Percentiles rank a stretch among this genome's conserved stretches.
Evolutionary conservation across 2,329 filamentous ascomycete species (phyloP).

Genomic region (Fusarium sp.): DNA sequence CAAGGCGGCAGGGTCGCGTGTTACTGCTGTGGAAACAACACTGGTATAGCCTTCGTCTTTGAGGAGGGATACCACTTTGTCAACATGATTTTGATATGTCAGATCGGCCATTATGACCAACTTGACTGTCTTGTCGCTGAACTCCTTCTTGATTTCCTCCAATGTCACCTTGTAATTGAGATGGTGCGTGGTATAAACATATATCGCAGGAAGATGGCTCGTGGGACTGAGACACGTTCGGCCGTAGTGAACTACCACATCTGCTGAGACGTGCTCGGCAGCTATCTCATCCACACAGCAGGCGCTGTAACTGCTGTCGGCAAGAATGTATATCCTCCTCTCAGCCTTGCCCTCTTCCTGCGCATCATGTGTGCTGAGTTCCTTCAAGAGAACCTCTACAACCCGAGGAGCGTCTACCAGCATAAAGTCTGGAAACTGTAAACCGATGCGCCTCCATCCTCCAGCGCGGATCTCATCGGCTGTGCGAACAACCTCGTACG

Average conservation of each 20-base stretch:
- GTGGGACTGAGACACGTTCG: conserved; percentile 92
- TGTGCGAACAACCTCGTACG: conserved; percentile 88
- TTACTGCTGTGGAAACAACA: conserved; percentile 74
- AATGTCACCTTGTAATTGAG: conserved; percentile 69
- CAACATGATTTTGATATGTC: conserved; percentile 81
- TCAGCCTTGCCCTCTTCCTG: conserved; percentile 9
- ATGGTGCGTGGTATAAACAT: conserved; percentile 82
- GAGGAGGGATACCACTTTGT: conserved; percentile 64
- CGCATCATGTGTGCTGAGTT: conserved; percentile 34
- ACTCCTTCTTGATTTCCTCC: conserved; percentile 72
- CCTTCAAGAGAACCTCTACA: conserved; percentile 62
- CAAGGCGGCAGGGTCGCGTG: conserved; percentile 79
- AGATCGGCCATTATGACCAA: conserved; percentile 89
- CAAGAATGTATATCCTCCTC: conserved; percentile 78
- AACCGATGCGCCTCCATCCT: conserved; percentile 78
- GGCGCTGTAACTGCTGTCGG: conserved; percentile 94
- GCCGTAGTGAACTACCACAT: conserved; percentile 94
- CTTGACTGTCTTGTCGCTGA: conserved; percentile 68
- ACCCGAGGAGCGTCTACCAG: conserved; percentile 85
- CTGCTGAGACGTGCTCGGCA: conserved; percentile 89
- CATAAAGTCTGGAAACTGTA: conserved; percentile 98
- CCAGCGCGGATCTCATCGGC: conserved; percentile 77
- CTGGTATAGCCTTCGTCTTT: conserved; percentile 72
- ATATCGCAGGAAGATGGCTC: conserved; percentile 84
- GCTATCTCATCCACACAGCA: conserved; percentile 98